A percentile compares a stretch with the other conserved stretches of the same genome.
These are phyloP conservation scores for Rhodotorula sp. DNA, from an alignment of 1,284 basidiomycete species.

Conservation along the genomic window DNA sequence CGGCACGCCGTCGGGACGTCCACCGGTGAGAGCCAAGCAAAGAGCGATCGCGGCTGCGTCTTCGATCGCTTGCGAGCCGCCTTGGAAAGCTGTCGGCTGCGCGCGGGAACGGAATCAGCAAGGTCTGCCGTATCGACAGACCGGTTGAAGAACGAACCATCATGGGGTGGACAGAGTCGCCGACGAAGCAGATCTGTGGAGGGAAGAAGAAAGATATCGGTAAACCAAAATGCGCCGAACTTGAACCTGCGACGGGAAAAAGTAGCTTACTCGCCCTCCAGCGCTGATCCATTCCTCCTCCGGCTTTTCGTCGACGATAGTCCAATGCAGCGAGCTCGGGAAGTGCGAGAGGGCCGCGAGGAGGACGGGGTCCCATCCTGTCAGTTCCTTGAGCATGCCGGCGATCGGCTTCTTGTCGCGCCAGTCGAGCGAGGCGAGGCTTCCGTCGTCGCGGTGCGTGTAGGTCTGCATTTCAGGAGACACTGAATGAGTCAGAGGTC, in stretches of 20 bases:
- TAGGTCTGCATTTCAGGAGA: slow-evolving; percentile 13
- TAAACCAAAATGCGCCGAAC: background rate
- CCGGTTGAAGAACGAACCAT: slow-evolving; percentile 3
- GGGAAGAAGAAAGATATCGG: too few species aligned
- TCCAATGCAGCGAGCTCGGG: slow-evolving; percentile 27
- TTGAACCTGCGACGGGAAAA: background rate
- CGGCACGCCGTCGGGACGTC: background rate
- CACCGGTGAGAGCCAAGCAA: slow-evolving; percentile 24
- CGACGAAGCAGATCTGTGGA: slow-evolving; percentile 34
- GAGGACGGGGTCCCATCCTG: slow-evolving; percentile 29
- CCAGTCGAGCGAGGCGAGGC: slow-evolving; percentile 20
- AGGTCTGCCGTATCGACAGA: background rate
- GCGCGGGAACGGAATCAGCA: background rate
- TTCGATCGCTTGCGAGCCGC: slow-evolving; percentile 26
- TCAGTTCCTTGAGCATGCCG: slow-evolving; percentile 5
- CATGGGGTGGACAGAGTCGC: slow-evolving; percentile 30
- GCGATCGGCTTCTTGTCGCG: slow-evolving; percentile 8
- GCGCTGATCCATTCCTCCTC: slow-evolving; percentile 19
- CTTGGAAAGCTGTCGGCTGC: slow-evolving; percentile 29
- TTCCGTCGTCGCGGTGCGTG: slow-evolving; percentile 15
- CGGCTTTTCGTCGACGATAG: slow-evolving; percentile 10
- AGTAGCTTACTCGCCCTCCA: slow-evolving; percentile 20
- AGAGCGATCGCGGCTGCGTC: slow-evolving; percentile 23
- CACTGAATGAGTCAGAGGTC: background rate
- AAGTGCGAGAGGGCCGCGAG: slow-evolving; percentile 10